Base-by-base conservation (phyloP, 1,284 basidiomycete genomes). In the Trametes polyzona region DNA sequence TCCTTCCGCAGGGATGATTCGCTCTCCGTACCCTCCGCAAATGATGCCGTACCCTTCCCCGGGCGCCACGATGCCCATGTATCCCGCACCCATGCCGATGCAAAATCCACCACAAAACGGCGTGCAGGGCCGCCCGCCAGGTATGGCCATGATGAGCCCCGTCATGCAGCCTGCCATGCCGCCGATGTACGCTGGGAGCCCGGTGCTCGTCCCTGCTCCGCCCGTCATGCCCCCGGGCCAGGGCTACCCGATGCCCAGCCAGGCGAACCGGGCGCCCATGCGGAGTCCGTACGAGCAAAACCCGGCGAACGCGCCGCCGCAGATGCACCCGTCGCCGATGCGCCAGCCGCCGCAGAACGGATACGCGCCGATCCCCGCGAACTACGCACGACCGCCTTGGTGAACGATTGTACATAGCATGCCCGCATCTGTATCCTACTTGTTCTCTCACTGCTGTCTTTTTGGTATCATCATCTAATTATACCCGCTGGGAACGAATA, bases 21-120 rank as follows among this genome's bases (percentile, higher is more conserved):
- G 87, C 32, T 82, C 85, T 8, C 84, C 87, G n/a, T 91, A 88
- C 67, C 79, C 83, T 53, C 64, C 81, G 6, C 84, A 82, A 58
- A 74, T 88, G 67, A 78, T 90, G 74, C 70, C 83, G 6, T 90
- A 88, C 68, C 80, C 83, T 12, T 73, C 84, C 1, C 79, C 83
- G 4, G 71, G 70, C 9, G 75, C 75, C n/a, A 68, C 75, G 16
- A 75, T 78, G 21, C 70, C 76, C 3, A 75, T 84, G 69, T 88
- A 87, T 66, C 71, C 74, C n/a, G 60, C 62, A 10, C 65, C 65
- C 33, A 74, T 78, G 44, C 75, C 75, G 19, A 79, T 82, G 71
- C 79, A 79, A 66, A 75, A 70, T 36, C 62, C 72, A 44, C 76
- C 75, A 55, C 79, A 76, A 58, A 78, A 77, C 57, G 80, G 76